Conservation (phyloP, 441 rosid genomes). For the Mallotus repandus region DNA sequence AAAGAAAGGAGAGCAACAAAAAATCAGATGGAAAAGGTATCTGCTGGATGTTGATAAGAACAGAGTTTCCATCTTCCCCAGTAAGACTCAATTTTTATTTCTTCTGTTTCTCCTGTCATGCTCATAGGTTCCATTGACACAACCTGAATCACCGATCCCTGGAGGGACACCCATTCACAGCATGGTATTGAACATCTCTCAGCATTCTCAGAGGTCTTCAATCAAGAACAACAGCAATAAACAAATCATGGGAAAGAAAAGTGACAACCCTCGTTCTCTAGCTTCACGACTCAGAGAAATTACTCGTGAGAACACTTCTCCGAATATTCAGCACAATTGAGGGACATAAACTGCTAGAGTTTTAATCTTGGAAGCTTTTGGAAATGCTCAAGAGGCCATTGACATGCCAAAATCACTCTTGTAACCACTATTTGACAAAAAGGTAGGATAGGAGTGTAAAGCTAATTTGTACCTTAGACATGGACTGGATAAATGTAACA, state of each 20-base stretch:
- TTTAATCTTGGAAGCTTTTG: neutral
- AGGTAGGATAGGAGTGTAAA: neutral
- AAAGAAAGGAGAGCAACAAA: constrained; percentile 47
- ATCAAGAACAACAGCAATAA: constrained; percentile 30
- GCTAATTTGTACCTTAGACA: constrained; percentile 2
- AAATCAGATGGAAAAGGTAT: constrained; percentile 48
- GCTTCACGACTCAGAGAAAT: constrained; percentile 23
- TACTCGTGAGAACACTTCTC: constrained; percentile 43
- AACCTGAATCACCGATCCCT: constrained; percentile 23
- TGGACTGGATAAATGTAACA: constrained; percentile 8
- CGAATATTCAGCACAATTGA: constrained; percentile 39
- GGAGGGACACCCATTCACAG: constrained; percentile 27
- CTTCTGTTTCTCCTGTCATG: neutral
- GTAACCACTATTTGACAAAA: neutral
- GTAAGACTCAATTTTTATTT: neutral
- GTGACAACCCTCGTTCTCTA: constrained; percentile 28
- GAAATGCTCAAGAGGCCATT: neutral
- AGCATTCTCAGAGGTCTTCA: constrained; percentile 25
- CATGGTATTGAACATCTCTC: constrained; percentile 21
- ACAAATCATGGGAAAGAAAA: constrained; percentile 31
- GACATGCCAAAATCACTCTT: constrained; percentile 1
- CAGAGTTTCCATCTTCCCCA: neutral
- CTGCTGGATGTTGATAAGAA: neutral
- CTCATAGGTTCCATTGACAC: constrained; percentile 30
- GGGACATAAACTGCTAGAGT: constrained; percentile 1